Conservation (phyloP, 2,329 filamentous ascomycete genomes). For the Berkeleyomyces rouxiae region DNA sequence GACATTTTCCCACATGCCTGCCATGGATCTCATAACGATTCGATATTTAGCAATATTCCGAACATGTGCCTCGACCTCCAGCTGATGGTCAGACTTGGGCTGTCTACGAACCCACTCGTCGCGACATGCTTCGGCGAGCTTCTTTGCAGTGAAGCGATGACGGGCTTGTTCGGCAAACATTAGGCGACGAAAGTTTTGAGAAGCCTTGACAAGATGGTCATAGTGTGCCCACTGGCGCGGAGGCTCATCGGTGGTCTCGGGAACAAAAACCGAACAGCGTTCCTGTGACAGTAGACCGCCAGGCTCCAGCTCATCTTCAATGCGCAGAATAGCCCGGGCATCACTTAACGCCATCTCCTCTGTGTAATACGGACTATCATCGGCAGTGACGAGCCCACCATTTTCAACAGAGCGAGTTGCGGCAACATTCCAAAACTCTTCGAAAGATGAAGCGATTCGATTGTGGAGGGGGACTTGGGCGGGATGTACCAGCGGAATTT, state of each 20-base stretch:
- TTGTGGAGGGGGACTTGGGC: slow-evolving; percentile 37
- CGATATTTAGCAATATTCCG: slow-evolving; percentile 53
- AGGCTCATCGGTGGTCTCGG: slow-evolving; percentile 56
- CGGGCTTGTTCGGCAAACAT: slow-evolving; percentile 62
- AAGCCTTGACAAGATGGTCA: slow-evolving; percentile 70
- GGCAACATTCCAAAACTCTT: slow-evolving; percentile 39
- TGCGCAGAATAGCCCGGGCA: slow-evolving; percentile 48
- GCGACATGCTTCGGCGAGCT: slow-evolving; percentile 59
- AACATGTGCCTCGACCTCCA: slow-evolving; percentile 60
- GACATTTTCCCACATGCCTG: slow-evolving; percentile 48
- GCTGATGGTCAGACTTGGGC: slow-evolving; percentile 61
- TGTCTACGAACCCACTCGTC: slow-evolving; percentile 60
- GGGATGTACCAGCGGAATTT: slow-evolving; percentile 42
- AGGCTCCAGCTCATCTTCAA: slow-evolving; percentile 55
- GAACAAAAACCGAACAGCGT: slow-evolving; percentile 54
- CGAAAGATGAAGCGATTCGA: slow-evolving; percentile 37
- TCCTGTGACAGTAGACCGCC: slow-evolving; percentile 60
- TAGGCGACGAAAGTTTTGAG: slow-evolving; percentile 62
- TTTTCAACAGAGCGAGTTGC: slow-evolving; percentile 37
- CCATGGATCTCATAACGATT: slow-evolving; percentile 43
- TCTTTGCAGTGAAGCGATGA: slow-evolving; percentile 63
- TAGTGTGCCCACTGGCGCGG: slow-evolving; percentile 68
- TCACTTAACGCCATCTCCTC: slow-evolving; percentile 49
- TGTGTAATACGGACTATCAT: slow-evolving; percentile 41
- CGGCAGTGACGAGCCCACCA: slow-evolving; percentile 37